These are phyloP conservation scores for Asterochloris sp. DNA, from an alignment of 139 green algal genomes.

Conservation along the genomic window DNA sequence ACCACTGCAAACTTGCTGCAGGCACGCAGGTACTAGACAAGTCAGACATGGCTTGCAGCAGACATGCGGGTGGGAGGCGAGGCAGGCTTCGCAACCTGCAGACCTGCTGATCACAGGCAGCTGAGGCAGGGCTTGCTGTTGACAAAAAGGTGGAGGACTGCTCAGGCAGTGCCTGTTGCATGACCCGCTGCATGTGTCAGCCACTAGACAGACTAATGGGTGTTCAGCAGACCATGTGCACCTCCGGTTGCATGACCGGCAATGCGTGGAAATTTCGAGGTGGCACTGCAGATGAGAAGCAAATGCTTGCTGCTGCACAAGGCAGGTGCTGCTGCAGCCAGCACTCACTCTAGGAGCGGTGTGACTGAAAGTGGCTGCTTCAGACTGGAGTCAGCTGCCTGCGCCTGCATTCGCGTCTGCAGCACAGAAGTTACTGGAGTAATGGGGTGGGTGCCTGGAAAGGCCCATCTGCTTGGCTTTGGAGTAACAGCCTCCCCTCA, in stretches of 20 bases:
- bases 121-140: too few relatives aligned
- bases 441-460: too few relatives aligned
- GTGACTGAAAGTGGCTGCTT: not conserved
- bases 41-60: not conserved
- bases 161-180: too few relatives aligned
- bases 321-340: not conserved
- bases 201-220: not conserved
- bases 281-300: not conserved
- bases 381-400: conserved; percentile 22
- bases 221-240: not conserved
- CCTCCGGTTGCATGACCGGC: too few relatives aligned
- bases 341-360: conserved; percentile 32
- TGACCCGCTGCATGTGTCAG: not conserved
- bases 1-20: conserved; percentile 45
- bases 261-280: not conserved
- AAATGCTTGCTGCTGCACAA: not conserved
- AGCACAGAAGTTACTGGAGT: not conserved
- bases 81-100: too few relatives aligned
- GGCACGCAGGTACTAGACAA: not conserved
- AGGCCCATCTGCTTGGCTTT: too few relatives aligned
- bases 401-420: conserved; percentile 66
- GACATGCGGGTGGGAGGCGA: too few relatives aligned
- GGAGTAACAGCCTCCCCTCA: too few relatives aligned
- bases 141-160: too few relatives aligned
- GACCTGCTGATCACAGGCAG: too few relatives aligned